phyloP scores from a whole-genome alignment of 306 rosid genomes.

The Rosa multiflora region DNA sequence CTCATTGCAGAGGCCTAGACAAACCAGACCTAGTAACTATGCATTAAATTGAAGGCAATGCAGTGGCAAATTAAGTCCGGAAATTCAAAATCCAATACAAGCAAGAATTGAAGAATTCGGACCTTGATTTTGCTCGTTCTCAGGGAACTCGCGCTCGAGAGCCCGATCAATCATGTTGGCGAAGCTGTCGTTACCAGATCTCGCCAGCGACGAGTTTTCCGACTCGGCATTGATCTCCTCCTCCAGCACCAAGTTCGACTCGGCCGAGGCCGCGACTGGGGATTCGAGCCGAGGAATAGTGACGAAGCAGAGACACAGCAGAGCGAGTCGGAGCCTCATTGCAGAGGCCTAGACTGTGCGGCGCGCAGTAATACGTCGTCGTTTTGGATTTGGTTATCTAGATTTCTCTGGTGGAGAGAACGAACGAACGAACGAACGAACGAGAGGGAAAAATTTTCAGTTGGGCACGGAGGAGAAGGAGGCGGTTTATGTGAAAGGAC shows the following conservation, averaged over 20 bases:
- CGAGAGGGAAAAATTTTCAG: neutral
- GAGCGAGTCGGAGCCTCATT: slow-evolving; percentile 60
- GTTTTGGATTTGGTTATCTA: neutral
- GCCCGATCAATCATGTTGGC: slow-evolving; percentile 95
- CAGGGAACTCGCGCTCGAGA: slow-evolving; percentile 81
- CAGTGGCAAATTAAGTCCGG: neutral
- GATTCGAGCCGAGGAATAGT: slow-evolving; percentile 34
- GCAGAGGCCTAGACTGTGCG: slow-evolving; percentile 20
- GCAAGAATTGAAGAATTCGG: slow-evolving; percentile 20
- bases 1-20: slow-evolving; percentile 75
- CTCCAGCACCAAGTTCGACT: slow-evolving; percentile 28
- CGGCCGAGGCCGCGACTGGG: slow-evolving; percentile 35
- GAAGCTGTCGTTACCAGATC: slow-evolving; percentile 74
- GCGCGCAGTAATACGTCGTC: slow-evolving; percentile 2
- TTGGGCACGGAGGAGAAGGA: neutral
- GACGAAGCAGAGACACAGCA: slow-evolving; percentile 32
- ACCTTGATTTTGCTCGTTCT: slow-evolving; percentile 85
- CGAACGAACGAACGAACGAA: neutral
- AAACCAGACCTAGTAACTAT: neutral
- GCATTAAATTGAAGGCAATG: neutral
- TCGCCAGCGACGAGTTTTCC: slow-evolving; percentile 58
- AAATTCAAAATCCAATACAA: slow-evolving; percentile 1
- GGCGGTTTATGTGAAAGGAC: slow-evolving; percentile 35
- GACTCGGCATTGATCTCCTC: slow-evolving; percentile 52
- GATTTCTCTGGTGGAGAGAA: neutral